Base-by-base conservation (phyloP, 306 rosid species). In the Calophaca sinica region DNA sequence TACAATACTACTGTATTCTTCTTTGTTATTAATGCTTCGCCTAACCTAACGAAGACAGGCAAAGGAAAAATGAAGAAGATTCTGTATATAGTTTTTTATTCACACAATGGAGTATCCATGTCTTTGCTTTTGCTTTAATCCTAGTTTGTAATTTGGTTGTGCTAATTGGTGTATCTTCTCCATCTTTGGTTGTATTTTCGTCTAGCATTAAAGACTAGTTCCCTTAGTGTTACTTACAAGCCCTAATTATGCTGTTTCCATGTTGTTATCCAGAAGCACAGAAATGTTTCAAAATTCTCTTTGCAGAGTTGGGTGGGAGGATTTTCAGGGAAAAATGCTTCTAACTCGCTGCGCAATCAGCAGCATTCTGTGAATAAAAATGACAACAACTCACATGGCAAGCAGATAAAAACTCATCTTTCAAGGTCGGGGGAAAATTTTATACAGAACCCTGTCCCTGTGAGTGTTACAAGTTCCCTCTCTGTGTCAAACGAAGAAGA, bases 251-350 rank as follows among this genome's bases (percentile, higher is more conserved):
- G 14, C 4, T 69, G 36, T 65, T 80, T 74, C 52, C 29, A 77
- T 72, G 61, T 74, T 72, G 60, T 75, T 80, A n/a, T 78, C 39
- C 88, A 94, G 98, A 94, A 90, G 78, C 96, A 94, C 61, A 87
- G 94, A 83, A 93, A 87, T 79, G 84, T 87, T 78, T 91, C 97
- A 15, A 94, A 94, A 70, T 84, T 90, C 81, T 89, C 97, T 42
- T 70, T 89, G 79, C 97, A 91, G 81, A 84, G 93, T 79, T 91
- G 94, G 93, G 93, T 85, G 79, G 97, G 98, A 45, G 96, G 90
- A 58, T 62, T 86, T 53, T 70, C 93, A 0, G 98, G 88, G 31
- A 87, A 90, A 80, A 86, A 76, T 77, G 85, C 83, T 11, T 80
- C 93, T 45, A 79, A 70, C 68, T 79, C 83, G 77, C 48, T n/a